Base-by-base conservation (phyloP, 2,329 filamentous ascomycete genomes). In the Knufia fluminis region DNA sequence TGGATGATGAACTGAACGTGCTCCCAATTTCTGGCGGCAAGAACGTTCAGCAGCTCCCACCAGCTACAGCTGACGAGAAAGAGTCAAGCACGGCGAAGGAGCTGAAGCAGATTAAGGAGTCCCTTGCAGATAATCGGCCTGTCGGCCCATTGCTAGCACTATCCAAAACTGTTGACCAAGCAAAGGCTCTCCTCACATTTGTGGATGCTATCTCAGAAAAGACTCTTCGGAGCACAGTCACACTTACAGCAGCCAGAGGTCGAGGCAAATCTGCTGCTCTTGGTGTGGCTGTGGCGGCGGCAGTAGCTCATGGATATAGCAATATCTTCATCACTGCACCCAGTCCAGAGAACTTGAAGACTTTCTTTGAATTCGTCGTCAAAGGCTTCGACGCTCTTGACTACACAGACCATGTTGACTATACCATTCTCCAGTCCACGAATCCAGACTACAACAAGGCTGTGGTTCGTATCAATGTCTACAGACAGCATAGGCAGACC, bases 391-490 rank as follows among this genome's bases (percentile, higher is more conserved):
- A 98, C 65, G 86, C 90, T 9, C 75, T 98, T 23, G 86, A 85
- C 26, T 98, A 98, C 62, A 80, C 89, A 56, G 92, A 98, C 60
- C 92, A 98, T 64, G 82, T 89, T 59, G 92, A 98, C 64, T 98
- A 98, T 70, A 94, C 89, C 48, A 97, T 98, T 58, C 89, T 97
- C 50, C 92, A 98, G 64, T 96, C 90, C 1, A 97, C 91, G 2
- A 96, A 98, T 66, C 91, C 92, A 0, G 91, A 96, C 58, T 96
- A 97, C 73, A 96, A 97, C 75, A 98, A 98, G 72, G 92, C 92
- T 2, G 94, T 98, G 62, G 92, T 98, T 17, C 78, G 92, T 46
- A 92, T 98, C 57, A 97, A 98, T 68, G 82, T 98, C 43, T 89
- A 97, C 71, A 78, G 90, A 55, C 84, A 94, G 61, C 92, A 98